Conservation (phyloP, 208 protist species). For the Kentomonas sorsogonicus region DNA sequence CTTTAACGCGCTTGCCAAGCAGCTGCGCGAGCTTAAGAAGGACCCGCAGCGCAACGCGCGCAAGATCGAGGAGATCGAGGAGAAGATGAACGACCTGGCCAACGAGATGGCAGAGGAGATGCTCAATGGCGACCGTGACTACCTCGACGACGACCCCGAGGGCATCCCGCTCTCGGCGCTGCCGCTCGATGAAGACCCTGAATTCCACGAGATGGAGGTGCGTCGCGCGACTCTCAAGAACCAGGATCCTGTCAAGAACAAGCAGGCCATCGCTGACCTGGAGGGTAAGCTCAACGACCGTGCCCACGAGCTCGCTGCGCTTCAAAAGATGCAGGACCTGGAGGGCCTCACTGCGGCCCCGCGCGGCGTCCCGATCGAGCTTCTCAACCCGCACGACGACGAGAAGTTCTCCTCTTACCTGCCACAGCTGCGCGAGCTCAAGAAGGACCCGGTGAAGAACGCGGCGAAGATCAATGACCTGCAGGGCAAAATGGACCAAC, state of each 20-base stretch:
- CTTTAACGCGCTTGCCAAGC: slow-evolving; percentile 28
- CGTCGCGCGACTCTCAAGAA: slow-evolving; percentile 61
- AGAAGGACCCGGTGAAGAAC: slow-evolving; percentile 17
- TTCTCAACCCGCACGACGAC: slow-evolving; percentile 60
- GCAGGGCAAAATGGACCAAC: slow-evolving; percentile 24
- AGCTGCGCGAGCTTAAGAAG: slow-evolving; percentile 12
- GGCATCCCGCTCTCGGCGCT: slow-evolving; percentile 36
- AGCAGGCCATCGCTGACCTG: slow-evolving; percentile 37
- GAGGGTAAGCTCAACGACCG: slow-evolving; percentile 68
- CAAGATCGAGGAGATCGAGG: slow-evolving; percentile 56
- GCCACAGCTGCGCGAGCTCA: slow-evolving; percentile 53
- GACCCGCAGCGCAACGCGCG: slow-evolving; percentile 41
- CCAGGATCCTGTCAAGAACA: slow-evolving; percentile 46
- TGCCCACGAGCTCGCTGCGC: slow-evolving; percentile 47
- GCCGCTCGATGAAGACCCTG: slow-evolving; percentile 49
- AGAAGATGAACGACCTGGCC: slow-evolving; percentile 58
- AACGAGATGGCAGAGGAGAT: slow-evolving; percentile 33
- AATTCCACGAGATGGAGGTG: slow-evolving; percentile 63
- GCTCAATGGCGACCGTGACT: slow-evolving; percentile 27
- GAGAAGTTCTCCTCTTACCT: slow-evolving; percentile 34
- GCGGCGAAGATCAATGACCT: slow-evolving; percentile 6
- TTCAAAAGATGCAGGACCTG: slow-evolving; percentile 53
- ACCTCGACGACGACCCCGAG: slow-evolving; percentile 28
- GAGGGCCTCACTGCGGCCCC: slow-evolving; percentile 32
- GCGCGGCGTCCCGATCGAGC: slow-evolving; percentile 37